Evolutionary conservation across 345 rosid species (phyloP), one percentile per base, ranked within the genome.

Genomic region (Camelina laxa): DNA sequence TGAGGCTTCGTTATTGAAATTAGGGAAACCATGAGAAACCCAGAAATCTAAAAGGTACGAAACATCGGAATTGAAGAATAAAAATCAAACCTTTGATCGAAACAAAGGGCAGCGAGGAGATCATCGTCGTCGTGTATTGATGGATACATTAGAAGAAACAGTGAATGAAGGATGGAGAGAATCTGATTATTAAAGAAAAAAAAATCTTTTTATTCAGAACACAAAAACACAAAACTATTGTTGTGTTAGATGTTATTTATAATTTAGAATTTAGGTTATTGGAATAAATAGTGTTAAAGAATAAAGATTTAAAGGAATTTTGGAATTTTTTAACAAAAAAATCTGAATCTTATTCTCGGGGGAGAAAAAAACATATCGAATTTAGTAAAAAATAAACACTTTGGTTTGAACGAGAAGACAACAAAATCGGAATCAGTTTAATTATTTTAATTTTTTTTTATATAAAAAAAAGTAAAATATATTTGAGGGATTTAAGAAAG

Each of bases 71-170:
- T 5, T 2, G 27, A 54, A 47, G 19, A 16, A 57, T 65, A 55
- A 74, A 48, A 53, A 49, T 38, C 30, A 16, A 35, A 77, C 80
- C 76, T 70, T 70, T 70, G 80, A 70, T 77, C 80, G 31, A 77
- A 77, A 42, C 76, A 64, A 49, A 64, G 61, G 17, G 80, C 60
- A 64, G 80, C 72, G 76, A 77, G 72, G 4, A 77, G 27, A 30
- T 69, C 75, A 11, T 70, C 67, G 17, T 64, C 72, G 20, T 70
- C 61, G 7, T 57, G 38, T n/a, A 39, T 58, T 1, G 72, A 70
- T 38, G 60, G 72, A 58, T 44, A 70, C 80, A 77, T 77, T 1
- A 35, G 61, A 55, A 9, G 30, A 15, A 24, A 15, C 38, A 47
- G 1, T 16, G 20, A 76, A 64, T 63, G 66, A 44, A 76, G 66